A percentile compares a stretch with the other conserved stretches of the same genome.
phyloP scores from a whole-genome alignment of 176 grass and related monocot species.

The Bolboschoenus planiculmis region DNA sequence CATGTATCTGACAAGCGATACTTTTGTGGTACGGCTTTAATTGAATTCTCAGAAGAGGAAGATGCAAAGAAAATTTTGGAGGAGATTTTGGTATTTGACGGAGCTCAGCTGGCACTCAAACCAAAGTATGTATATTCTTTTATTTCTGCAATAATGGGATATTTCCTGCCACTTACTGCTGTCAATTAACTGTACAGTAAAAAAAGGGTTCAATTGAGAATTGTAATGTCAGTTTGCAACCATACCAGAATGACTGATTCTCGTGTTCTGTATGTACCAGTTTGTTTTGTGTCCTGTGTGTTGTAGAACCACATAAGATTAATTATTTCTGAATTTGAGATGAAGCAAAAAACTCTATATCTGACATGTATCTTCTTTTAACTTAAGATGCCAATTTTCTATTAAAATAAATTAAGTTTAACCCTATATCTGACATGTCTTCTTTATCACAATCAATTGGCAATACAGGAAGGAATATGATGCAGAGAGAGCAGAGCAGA shows the following conservation, averaged over 20 bases:
- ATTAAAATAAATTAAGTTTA: not conserved
- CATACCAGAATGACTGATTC: not conserved
- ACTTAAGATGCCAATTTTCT: not conserved
- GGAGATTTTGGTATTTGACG: conserved; percentile 47
- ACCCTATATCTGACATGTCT: not conserved
- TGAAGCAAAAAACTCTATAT: no score
- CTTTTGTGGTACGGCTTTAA: conserved; percentile 73
- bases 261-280: not conserved
- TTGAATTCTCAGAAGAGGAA: conserved; percentile 91
- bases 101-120: conserved; percentile 63
- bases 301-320: no score
- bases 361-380: no score
- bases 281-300: not conserved
- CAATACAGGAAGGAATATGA: conserved; percentile 90
- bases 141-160: not conserved
- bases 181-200: not conserved
- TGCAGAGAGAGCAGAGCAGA: conserved; percentile 53
- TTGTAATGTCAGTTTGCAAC: not conserved
- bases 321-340: no score
- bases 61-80: conserved; percentile 53
- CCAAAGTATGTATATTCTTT: conserved; percentile 47
- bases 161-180: not conserved
- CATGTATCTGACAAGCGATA: conserved; percentile 65
- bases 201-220: conserved; percentile 7
- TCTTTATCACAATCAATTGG: conserved; percentile 6